Conservation (phyloP, 768 basidiomycete species). For the Hygrocybe coccinea region DNA sequence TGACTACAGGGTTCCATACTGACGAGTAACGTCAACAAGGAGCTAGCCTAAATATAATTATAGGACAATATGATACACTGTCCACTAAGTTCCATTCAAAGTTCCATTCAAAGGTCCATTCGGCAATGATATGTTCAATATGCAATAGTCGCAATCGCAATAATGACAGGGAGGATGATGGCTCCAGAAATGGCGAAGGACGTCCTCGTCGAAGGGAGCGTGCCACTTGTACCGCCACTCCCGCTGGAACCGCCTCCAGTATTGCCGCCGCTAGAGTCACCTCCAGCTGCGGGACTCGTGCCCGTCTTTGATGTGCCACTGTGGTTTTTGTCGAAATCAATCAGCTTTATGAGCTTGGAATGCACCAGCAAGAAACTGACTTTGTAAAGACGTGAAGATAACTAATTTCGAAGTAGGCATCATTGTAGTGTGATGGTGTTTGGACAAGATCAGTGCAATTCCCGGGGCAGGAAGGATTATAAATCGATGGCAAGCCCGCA, state of each 20-base stretch:
- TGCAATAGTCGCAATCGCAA: not conserved
- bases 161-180: not conserved
- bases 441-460: constrained; percentile 10
- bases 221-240: not conserved
- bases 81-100: too few relatives aligned
- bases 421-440: constrained; percentile 36
- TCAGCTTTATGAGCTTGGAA: not conserved
- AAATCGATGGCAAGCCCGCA: constrained; percentile 13
- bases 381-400: constrained; percentile 37
- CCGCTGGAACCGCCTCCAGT: too few relatives aligned
- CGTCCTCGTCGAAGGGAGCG: not conserved
- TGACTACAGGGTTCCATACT: too few relatives aligned
- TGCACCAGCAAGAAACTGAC: not conserved
- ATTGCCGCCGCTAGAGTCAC: too few relatives aligned
- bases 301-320: not conserved
- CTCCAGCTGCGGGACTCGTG: not conserved
- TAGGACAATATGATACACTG: too few relatives aligned
- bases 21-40: too few relatives aligned
- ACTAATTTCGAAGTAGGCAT: constrained; percentile 57
- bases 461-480: constrained; percentile 45
- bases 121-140: not conserved
- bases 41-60: too few relatives aligned
- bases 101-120: too few relatives aligned
- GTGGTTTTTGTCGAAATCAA: not conserved
- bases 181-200: not conserved